These are phyloP conservation scores for Calonectria leucothoes DNA, from an alignment of 2,329 filamentous ascomycete species.

Conservation along the genomic window DNA sequence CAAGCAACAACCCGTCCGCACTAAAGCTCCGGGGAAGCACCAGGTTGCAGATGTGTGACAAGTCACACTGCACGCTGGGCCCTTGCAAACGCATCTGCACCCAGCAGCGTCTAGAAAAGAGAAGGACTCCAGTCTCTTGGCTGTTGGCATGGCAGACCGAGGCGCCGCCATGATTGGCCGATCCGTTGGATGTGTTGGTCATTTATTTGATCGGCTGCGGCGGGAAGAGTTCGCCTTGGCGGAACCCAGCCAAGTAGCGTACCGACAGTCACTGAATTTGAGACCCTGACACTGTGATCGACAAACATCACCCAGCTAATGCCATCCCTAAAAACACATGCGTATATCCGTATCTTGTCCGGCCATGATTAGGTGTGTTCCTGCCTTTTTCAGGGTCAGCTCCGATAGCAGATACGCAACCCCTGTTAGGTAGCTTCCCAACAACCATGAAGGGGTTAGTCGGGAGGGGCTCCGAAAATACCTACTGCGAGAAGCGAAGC, in stretches of 20 bases:
- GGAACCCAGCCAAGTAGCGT: constrained; percentile 1
- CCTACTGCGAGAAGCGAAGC: not conserved
- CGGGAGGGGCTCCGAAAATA: not conserved
- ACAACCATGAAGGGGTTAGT: not conserved
- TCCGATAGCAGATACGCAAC: constrained; percentile 4
- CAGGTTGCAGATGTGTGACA: constrained; percentile 36
- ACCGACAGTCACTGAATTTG: not conserved
- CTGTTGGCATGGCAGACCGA: not conserved
- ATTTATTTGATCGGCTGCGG: constrained; percentile 17
- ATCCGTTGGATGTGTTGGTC: not conserved
- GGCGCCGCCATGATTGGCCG: not conserved
- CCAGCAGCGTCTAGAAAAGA: not conserved
- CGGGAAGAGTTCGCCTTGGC: constrained; percentile 10
- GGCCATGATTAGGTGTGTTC: not conserved
- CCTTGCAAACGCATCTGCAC: constrained; percentile 11
- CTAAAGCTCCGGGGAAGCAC: constrained; percentile 39
- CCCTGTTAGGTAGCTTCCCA: not conserved
- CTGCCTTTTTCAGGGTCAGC: constrained; percentile 5
- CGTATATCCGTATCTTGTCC: constrained; percentile 7
- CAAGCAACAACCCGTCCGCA: constrained; percentile 4
- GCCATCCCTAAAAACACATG: not conserved
- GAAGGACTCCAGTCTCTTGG: not conserved
- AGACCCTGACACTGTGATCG: constrained; percentile 11
- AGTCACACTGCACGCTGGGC: constrained; percentile 28
- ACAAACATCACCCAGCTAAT: not conserved